Evolutionary conservation across 1,284 basidiomycete genomes (phyloP), one percentile per base, ranked within the genome.

Genomic region (Moesziomyces aphidis): DNA sequence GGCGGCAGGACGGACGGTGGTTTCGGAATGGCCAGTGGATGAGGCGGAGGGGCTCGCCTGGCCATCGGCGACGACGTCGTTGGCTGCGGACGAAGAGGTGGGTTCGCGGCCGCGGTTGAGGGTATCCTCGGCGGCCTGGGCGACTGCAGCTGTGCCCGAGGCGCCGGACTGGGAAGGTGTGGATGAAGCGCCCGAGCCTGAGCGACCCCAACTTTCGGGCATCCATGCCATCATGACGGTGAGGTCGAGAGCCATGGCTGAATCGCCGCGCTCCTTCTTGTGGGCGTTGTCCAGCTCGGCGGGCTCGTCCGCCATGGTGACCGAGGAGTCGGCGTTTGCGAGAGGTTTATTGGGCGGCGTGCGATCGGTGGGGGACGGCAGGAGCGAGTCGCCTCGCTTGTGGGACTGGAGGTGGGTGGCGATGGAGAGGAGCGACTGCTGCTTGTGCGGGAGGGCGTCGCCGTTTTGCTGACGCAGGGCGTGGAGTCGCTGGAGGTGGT

Each of bases 401-500:
- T 73, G 60, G 1, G 60, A 61, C n/a, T 61, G 52, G 17, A 81
- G 48, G 57, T 74, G 44, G 17, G 61, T 75, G 24, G 67, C 78
- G 34, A 80, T 63, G 42, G 70, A 57, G 43, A 71, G 65, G 28
- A 81, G 48, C 17, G 71, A 74, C 22, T 74, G 52, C 42, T 80
- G 69, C 47, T 69, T 62, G 21, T 81, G 77, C 7, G 74, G 74
- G 23, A 71, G 44, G 6, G 73, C 69, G 28, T 67, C 61, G 42
- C 70, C 67, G 31, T 76, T 73, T 47, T 78, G 73, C 56, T 76
- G 60, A 21, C 80, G 77, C 45, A 82, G 63, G 31, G 55, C 28
- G 50, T 82, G 79, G 15, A 82, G 73, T 19, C 74, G 72, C 55
- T 75, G 70, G 9, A 82, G 63, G 34, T 82, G 79, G 43, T 72